phyloP scores from a whole-genome alignment of 2,329 filamentous ascomycete genomes.

The Hypomyces rosellus region DNA sequence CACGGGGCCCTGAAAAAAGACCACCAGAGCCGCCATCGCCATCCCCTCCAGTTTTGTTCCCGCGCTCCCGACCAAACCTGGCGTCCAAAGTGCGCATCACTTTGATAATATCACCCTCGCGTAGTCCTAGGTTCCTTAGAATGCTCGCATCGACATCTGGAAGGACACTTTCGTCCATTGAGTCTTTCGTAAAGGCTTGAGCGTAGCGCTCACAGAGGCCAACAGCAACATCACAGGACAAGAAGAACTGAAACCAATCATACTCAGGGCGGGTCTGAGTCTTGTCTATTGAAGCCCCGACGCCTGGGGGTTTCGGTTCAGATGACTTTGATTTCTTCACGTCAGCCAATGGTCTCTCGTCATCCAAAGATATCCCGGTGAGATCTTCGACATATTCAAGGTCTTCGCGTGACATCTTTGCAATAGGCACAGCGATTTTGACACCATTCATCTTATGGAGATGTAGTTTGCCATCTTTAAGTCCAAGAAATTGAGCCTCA shows the following conservation, averaged over 20 bases:
- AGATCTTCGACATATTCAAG: conserved; percentile 87
- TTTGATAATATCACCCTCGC: conserved; percentile 93
- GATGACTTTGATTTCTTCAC: conserved; percentile 53
- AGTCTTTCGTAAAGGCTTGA: conserved; percentile 80
- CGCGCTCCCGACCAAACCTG: conserved; percentile 60
- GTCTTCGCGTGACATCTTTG: conserved; percentile 94
- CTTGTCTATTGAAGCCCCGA: conserved; percentile 58
- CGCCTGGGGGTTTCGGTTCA: conserved; percentile 27
- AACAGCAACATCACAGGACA: conserved; percentile 84
- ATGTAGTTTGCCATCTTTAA: conserved; percentile 95
- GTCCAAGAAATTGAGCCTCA: conserved; percentile 89
- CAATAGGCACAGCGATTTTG: conserved; percentile 92
- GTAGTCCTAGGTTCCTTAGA: conserved; percentile 81
- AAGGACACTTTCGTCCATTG: conserved; percentile 90
- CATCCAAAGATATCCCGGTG: conserved; percentile 85
- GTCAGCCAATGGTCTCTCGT: conserved; percentile 88
- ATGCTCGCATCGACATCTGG: conserved; percentile 81
- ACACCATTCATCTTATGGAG: conserved; percentile 97
- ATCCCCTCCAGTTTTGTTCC: conserved; percentile 45
- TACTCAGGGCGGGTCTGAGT: conserved; percentile 62
- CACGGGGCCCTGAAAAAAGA: conserved; percentile 90
- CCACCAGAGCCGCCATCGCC: conserved; percentile 58
- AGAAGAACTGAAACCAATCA: conserved; percentile 99
- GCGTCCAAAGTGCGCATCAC: conserved; percentile 84
- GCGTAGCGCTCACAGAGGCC: conserved; percentile 93